These are phyloP conservation scores for Sanghuangporus baumii DNA, from an alignment of 1,284 basidiomycete genomes.

Conservation along the genomic window DNA sequence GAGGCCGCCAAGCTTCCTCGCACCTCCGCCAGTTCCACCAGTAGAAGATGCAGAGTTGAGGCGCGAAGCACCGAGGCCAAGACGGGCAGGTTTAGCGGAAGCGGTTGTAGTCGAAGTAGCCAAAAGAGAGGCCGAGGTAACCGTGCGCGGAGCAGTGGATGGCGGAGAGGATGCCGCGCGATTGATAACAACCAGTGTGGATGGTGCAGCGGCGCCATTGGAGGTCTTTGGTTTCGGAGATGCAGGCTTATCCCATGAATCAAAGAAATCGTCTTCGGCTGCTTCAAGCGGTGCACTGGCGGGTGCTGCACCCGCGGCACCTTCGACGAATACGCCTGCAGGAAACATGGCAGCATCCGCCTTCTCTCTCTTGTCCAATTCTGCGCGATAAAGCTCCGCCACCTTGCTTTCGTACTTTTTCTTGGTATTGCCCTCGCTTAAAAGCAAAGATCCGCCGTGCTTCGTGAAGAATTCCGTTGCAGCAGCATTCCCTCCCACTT, in stretches of 20 bases:
- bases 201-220: constrained; percentile 43
- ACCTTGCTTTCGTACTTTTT: constrained; percentile 85
- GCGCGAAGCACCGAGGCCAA: constrained; percentile 51
- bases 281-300: constrained; percentile 34
- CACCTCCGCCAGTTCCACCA: constrained; percentile 37
- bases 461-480: constrained; percentile 88
- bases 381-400: constrained; percentile 90
- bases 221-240: constrained; percentile 43
- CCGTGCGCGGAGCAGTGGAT: constrained; percentile 44
- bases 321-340: constrained; percentile 74
- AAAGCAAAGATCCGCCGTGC: constrained; percentile 71
- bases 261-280: constrained; percentile 90
- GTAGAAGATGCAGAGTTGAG: constrained; percentile 38
- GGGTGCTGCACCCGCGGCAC: constrained; percentile 46
- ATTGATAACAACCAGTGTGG: constrained; percentile 55
- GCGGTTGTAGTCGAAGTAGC: constrained; percentile 34
- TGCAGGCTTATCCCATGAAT: constrained; percentile 86
- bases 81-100: constrained; percentile 30
- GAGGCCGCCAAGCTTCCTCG: constrained; percentile 67
- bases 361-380: constrained; percentile 77
- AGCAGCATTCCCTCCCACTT: constrained; percentile 91
- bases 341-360: constrained; percentile 69
- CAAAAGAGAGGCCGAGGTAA: constrained; percentile 55
- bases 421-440: constrained; percentile 76
- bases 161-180: constrained; percentile 35